Evolutionary conservation across 441 rosid species (phyloP), one percentile per base, ranked within the genome.

Genomic region (Metrosideros polymorpha): DNA sequence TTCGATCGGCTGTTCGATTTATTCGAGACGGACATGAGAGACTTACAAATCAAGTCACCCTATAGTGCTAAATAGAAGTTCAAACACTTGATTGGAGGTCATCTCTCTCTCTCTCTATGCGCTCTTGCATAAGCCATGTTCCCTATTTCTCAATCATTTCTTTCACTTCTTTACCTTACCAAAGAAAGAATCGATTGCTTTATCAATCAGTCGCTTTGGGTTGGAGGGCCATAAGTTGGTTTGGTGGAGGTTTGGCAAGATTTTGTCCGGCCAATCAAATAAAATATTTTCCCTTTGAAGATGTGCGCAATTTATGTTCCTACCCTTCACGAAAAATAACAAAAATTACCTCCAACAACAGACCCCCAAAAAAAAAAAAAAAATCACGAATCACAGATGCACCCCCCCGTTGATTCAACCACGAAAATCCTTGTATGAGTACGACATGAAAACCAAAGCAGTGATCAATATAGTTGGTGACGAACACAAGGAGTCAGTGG

Each of bases 371-470:
- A 2, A 0, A 63, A 63, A 63, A n/a, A 8, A 2, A 2, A 18
- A 0, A 15, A 15, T 3, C 0, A 15, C 1, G 0, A 2, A 7
- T 18, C 43, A 2, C 0, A 0, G 4, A 30, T 9, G 9, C 4
- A 32, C 49, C 49, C n/a, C n/a, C 22, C 35, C 2, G 17, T 59
- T 29, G 3, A 59, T 59, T n/a, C n/a, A n/a, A 66, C 0, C 0
- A 22, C 2, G 5, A 22, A 42, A 35, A 19, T 66, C 8, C 47
- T 35, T 1, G 17, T 5, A 10, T 1, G 4, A 66, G 0, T 10
- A 35, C 0, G 1, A 4, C 76, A 63, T 63, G 42, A 63, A 22
- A 63, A 30, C 63, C 63, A 13, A 49, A 49, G 51, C 15, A 49
- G 13, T 49, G 51, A 49, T 13, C 51, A 49, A 49, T 49, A 49